Evolutionary conservation across 805 yeast species (phyloP), one percentile per base, ranked within the genome.

Genomic region (Kodamaea restingae): DNA sequence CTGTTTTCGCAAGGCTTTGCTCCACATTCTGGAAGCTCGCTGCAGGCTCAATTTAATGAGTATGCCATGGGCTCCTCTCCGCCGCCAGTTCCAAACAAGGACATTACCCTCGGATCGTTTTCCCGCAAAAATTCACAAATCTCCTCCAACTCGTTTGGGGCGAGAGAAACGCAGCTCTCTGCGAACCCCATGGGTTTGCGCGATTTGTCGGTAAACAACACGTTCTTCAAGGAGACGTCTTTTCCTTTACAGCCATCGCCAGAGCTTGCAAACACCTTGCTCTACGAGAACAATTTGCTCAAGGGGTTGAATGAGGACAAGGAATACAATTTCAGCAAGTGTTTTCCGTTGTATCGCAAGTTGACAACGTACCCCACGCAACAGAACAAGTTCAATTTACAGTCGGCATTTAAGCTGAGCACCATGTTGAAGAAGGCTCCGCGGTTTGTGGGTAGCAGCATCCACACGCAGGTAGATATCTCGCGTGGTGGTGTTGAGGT

Each of bases 261-360:
- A 3, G 41, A 43, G 11, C 29, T 32, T 2, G 15, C 40, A 20
- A 45, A 40, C 24, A 32, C 38, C 8, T 33, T 42, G 8, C 18
- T 34, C n/a, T 37, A 49, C 31, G 60, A 55, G 32, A 40, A 48
- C 32, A 52, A 46, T 26, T 35, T 52, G 12, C 33, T 58, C 10
- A 41, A 55, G 29, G 40, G 40, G 10, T 31, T 37, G 35, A 45
- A 55, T 32, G 73, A 65, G 44, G 54, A 56, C 18, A 78, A 80
- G 45, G 95, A 86, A 54, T 70, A 74, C 39, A 70, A 79, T 38
- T 87, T 81, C 56, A 80, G 81, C 4, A 83, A 80, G 50, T 86
- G 91, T 50, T 88, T 87, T 60, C 97, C 97, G 0, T 76, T 80
- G 40, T 85, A 83, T 54, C 71, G 95, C 43, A 81, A 58, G 63